Evolutionary conservation across 192 early-diverging fungal species (phyloP).

Genomic region (Haplosporangium gracile): DNA sequence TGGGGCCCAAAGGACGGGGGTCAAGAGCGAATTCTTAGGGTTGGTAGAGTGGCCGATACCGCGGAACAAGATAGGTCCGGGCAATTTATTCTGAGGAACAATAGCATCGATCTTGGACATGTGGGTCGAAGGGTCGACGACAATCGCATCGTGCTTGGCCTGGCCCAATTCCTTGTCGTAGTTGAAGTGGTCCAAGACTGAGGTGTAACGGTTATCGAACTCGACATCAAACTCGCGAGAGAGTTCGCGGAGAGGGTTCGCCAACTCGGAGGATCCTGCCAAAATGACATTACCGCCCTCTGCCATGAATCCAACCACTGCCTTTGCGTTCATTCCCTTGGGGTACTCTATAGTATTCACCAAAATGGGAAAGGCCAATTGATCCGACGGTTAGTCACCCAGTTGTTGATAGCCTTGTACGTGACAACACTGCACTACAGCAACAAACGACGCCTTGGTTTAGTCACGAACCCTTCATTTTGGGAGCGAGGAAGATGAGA

Average conservation of each 20-base stretch:
- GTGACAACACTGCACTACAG: neutral
- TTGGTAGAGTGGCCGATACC: constrained; percentile 85
- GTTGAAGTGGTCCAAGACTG: constrained; percentile 80
- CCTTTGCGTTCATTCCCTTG: constrained; percentile 60
- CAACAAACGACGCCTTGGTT: neutral
- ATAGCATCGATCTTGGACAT: constrained; percentile 61
- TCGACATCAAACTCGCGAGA: constrained; percentile 92
- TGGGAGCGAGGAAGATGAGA: constrained; percentile 84
- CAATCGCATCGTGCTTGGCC: constrained; percentile 65
- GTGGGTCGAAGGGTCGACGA: constrained; percentile 59
- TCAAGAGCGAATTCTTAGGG: constrained; percentile 70
- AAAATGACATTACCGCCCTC: constrained; percentile 92
- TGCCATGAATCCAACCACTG: constrained; percentile 89
- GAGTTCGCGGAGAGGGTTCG: constrained; percentile 82
- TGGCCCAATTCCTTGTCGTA: constrained; percentile 57
- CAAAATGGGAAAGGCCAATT: neutral
- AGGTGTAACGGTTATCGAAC: constrained; percentile 78
- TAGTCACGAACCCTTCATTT: constrained; percentile 66
- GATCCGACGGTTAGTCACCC: neutral
- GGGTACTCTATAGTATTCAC: constrained; percentile 58
- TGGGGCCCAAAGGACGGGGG: constrained; percentile 67
- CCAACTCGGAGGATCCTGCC: constrained; percentile 73
- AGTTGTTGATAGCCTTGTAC: neutral
- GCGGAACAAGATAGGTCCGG: constrained; percentile 73
- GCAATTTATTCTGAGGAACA: constrained; percentile 53